Conservation (phyloP, 352 stramenopile species). For the Elongisporangium anandrum region DNA sequence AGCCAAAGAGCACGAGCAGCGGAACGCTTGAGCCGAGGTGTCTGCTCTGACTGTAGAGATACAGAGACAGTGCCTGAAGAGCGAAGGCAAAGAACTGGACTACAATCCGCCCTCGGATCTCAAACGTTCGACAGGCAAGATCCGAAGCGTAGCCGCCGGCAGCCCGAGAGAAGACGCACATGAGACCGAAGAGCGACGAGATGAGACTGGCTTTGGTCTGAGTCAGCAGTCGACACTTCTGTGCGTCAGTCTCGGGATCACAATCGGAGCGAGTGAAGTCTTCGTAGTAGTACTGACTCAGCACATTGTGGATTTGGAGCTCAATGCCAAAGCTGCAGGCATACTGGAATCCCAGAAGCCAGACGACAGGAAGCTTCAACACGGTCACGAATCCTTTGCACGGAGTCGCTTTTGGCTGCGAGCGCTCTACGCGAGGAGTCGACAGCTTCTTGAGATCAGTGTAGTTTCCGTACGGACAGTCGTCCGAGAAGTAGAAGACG, state of each 20-base stretch:
- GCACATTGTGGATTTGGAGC: slow-evolving; percentile 92
- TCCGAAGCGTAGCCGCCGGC: slow-evolving; percentile 84
- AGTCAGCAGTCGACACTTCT: slow-evolving; percentile 24
- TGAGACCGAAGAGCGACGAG: slow-evolving; percentile 90
- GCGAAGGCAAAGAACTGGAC: slow-evolving; percentile 78
- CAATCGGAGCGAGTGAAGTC: slow-evolving; percentile 63
- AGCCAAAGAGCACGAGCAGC: slow-evolving; percentile 84
- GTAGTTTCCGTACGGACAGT: slow-evolving; percentile 83
- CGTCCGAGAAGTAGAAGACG: slow-evolving; percentile 63
- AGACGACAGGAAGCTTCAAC: slow-evolving; percentile 50
- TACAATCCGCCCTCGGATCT: slow-evolving; percentile 75
- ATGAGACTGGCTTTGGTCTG: slow-evolving; percentile 67
- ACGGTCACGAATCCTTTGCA: slow-evolving; percentile 32
- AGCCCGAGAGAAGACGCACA: slow-evolving; percentile 91
- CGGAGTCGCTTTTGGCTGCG: slow-evolving; percentile 4
- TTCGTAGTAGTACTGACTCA: slow-evolving; percentile 86
- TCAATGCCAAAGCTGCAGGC: slow-evolving; percentile 92
- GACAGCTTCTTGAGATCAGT: slow-evolving; percentile 31
- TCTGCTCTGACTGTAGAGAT: slow-evolving; percentile 74
- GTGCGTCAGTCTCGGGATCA: slow-evolving; percentile 12
- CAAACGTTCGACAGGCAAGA: slow-evolving; percentile 53
- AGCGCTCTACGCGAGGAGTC: slow-evolving; percentile 29
- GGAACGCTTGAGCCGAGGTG: slow-evolving; percentile 51
- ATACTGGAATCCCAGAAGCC: slow-evolving; percentile 91
- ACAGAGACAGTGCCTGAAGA: slow-evolving; percentile 69